phyloP scores from a whole-genome alignment of 2,329 filamentous ascomycete species.

The Aureobasidium sp. region DNA sequence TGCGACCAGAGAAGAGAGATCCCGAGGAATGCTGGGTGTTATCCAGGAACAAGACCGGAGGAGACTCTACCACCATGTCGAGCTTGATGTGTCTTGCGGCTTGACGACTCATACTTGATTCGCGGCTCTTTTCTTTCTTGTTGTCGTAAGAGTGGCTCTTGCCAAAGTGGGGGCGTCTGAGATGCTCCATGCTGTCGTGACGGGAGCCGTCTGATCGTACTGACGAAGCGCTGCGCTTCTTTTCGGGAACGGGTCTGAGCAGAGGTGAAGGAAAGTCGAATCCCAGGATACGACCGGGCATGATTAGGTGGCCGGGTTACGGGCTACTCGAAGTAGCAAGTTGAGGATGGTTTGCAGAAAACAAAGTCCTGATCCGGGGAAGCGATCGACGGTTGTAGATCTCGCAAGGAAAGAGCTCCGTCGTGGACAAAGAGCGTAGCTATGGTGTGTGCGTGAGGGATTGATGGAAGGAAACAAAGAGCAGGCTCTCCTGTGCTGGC shows the following conservation, averaged over 20 bases:
- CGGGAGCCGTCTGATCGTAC: constrained; percentile 13
- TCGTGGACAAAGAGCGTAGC: background rate
- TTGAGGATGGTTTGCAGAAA: background rate
- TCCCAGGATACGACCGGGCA: constrained; percentile 29
- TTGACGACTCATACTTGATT: constrained; percentile 20
- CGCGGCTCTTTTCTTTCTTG: constrained; percentile 23
- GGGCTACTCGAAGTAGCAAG: background rate
- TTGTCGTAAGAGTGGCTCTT: constrained; percentile 20
- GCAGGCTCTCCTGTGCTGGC: background rate
- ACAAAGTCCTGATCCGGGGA: background rate
- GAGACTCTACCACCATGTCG: constrained; percentile 68
- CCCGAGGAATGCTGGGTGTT: constrained; percentile 68
- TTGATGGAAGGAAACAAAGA: constrained; percentile 1
- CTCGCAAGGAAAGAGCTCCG: background rate
- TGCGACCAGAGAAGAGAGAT: constrained; percentile 75
- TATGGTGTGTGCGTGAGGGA: background rate
- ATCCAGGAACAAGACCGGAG: constrained; percentile 79
- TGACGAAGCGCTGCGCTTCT: constrained; percentile 18
- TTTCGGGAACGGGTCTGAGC: constrained; percentile 19
- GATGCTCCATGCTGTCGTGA: constrained; percentile 30
- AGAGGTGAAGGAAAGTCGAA: constrained; percentile 24
- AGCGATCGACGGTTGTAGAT: constrained; percentile 7
- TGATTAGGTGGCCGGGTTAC: constrained; percentile 16
- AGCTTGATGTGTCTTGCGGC: constrained; percentile 44
- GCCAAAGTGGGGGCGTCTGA: constrained; percentile 27